A percentile compares a stretch with the other conserved stretches of the same genome.
Evolutionary conservation across 2,329 filamentous ascomycete species (phyloP).

Genomic region (Dactylonectria estremocensis): DNA sequence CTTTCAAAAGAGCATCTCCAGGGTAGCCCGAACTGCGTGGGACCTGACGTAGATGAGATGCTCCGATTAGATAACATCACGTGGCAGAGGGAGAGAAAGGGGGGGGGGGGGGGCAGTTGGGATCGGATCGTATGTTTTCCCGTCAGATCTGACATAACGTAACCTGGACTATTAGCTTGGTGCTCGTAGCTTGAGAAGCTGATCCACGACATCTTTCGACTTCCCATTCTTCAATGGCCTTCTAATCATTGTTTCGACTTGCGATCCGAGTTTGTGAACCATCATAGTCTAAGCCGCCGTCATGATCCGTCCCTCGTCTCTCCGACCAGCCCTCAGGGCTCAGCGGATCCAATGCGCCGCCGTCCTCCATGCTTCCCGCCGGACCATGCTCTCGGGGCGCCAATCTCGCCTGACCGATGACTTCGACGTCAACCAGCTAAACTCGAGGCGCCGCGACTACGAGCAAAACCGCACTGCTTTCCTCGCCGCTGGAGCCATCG

Average conservation of each 20-base stretch:
- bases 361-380: slow-evolving; percentile 38
- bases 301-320: slow-evolving; percentile 52
- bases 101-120: slow-evolving; percentile 25
- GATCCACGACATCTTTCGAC: slow-evolving; percentile 21
- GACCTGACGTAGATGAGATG: slow-evolving; percentile 10
- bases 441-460: slow-evolving; percentile 64
- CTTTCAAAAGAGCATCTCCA: slow-evolving; percentile 3
- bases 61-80: slow-evolving; percentile 30
- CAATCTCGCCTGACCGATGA: slow-evolving; percentile 60
- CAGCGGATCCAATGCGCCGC: slow-evolving; percentile 44
- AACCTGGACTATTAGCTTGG: slow-evolving; percentile 13
- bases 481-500: slow-evolving; percentile 65
- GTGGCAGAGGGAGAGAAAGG: too few species aligned
- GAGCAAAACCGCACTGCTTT: slow-evolving; percentile 67
- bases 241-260: slow-evolving; percentile 6
- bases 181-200: slow-evolving; percentile 21
- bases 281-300: slow-evolving; percentile 23
- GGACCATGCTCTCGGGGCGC: slow-evolving; percentile 51
- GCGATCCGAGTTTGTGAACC: slow-evolving; percentile 17
- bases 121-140: slow-evolving; percentile 31
- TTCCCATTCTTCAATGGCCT: slow-evolving; percentile 23
- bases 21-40: slow-evolving; percentile 15
- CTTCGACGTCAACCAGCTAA: slow-evolving; percentile 66
- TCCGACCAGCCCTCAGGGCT: slow-evolving; percentile 50
- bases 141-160: slow-evolving; percentile 18